Conservation (phyloP, 805 yeast species). For the Lipomyces japonicus region DNA sequence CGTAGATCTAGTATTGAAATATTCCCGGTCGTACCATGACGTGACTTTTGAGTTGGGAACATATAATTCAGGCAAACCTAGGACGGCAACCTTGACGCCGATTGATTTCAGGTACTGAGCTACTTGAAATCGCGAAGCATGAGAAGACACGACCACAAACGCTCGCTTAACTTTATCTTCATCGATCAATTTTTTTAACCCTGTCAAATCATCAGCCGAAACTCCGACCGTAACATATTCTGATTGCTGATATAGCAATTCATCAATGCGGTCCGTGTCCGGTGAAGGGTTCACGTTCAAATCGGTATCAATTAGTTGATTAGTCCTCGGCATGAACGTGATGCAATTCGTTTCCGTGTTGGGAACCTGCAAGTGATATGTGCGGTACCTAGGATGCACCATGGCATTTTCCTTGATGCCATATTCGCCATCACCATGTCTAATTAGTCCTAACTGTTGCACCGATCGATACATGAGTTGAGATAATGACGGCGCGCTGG, state of each 20-base stretch:
- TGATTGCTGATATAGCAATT: not conserved
- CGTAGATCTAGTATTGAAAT: too few relatives aligned
- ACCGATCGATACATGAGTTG: slow-evolving; percentile 2
- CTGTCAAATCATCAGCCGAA: slow-evolving; percentile 2
- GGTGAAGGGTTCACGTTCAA: not conserved
- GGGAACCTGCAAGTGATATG: not conserved
- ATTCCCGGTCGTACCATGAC: too few relatives aligned
- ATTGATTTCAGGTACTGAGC: not conserved
- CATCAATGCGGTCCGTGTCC: not conserved
- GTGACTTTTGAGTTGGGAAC: too few relatives aligned
- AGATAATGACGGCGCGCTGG: slow-evolving; percentile 9
- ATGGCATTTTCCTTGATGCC: slow-evolving; percentile 1
- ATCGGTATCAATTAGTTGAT: not conserved
- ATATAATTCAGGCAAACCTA: slow-evolving; percentile 6
- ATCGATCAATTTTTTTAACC: not conserved
- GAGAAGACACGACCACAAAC: slow-evolving; percentile 17
- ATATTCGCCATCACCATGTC: not conserved
- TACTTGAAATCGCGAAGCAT: slow-evolving; percentile 9
- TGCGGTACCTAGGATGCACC: not conserved
- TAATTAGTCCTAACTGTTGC: not conserved
- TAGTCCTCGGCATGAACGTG: not conserved
- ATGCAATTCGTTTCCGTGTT: not conserved
- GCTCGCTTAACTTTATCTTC: slow-evolving; percentile 4
- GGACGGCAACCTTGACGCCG: slow-evolving; percentile 10
- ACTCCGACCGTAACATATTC: slow-evolving; percentile 1